Conservation (phyloP, 352 stramenopile species). For the Elongisporangium anandrum region DNA sequence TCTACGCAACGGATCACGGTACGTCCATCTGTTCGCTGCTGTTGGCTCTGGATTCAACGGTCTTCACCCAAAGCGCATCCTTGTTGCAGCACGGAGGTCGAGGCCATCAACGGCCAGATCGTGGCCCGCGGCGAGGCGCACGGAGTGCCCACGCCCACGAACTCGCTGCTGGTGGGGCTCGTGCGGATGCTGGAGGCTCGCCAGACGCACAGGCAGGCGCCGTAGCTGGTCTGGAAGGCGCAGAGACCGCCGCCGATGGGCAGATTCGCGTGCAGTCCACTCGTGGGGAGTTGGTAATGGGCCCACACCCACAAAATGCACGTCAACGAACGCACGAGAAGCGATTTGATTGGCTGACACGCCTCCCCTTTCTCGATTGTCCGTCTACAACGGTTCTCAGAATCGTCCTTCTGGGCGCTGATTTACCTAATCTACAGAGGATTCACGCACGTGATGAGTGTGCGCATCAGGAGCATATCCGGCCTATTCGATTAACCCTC, state of each 20-base stretch:
- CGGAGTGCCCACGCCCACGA: constrained; percentile 52
- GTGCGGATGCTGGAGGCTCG: constrained; percentile 50
- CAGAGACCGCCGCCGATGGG: neutral
- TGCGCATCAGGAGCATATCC: neutral
- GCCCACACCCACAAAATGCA: neutral
- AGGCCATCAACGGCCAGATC: constrained; percentile 64
- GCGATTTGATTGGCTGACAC: neutral
- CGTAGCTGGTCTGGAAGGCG: neutral
- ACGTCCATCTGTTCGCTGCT: constrained; percentile 1
- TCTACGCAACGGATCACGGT: constrained; percentile 55
- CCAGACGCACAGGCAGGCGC: constrained; percentile 5
- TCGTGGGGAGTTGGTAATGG: neutral
- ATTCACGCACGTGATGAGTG: neutral
- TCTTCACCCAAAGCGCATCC: neutral
- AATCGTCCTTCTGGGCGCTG: neutral
- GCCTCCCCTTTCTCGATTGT: neutral
- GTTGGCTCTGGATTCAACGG: neutral
- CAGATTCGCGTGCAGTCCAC: neutral
- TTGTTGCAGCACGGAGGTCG: constrained; percentile 58
- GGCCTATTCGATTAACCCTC: neutral
- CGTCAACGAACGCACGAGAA: neutral
- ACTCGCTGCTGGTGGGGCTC: constrained; percentile 49
- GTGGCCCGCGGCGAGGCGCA: constrained; percentile 36
- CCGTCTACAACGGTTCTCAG: neutral
- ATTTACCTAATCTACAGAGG: neutral